A percentile compares a stretch with the other conserved stretches of the same genome.
These are phyloP conservation scores for Colletotrichum filicis DNA, from an alignment of 2,329 filamentous ascomycete species.

Conservation along the genomic window DNA sequence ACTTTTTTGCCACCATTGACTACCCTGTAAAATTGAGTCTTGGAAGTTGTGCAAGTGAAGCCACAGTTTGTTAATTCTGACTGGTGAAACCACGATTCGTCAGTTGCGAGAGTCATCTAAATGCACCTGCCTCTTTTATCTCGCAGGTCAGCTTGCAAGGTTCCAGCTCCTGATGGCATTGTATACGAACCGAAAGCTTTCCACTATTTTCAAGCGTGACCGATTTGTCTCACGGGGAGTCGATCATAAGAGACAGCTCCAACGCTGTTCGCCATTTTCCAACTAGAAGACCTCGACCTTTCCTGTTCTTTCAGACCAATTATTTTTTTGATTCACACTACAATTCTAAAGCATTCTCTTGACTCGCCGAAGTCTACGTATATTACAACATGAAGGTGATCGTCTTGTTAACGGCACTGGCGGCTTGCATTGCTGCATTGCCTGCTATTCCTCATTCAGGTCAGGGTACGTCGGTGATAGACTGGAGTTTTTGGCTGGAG, in stretches of 20 bases:
- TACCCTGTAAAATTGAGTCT: not conserved
- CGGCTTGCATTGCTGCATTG: conserved; percentile 12
- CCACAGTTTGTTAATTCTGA: not conserved
- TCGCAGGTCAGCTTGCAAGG: not conserved
- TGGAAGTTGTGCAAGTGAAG: not conserved
- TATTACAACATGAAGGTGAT: conserved; percentile 12
- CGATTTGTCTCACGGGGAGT: not conserved
- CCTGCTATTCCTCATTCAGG: conserved; percentile 1
- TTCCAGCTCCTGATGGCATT: not conserved
- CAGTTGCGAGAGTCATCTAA: not conserved
- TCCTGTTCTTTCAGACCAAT: not conserved
- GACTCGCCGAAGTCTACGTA: not conserved
- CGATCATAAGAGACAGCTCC: not conserved
- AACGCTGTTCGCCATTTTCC: too few species aligned
- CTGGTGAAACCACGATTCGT: not conserved
- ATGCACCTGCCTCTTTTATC: conserved; percentile 30
- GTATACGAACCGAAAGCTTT: not conserved
- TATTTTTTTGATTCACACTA: not conserved
- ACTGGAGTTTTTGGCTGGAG: accelerated
- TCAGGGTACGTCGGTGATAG: conserved; percentile 4
- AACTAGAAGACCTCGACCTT: not conserved
- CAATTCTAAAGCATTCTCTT: not conserved
- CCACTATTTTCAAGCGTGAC: too few species aligned
- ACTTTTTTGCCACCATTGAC: not conserved
- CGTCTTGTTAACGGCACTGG: conserved; percentile 12